These are phyloP conservation scores for Cotoneaster glaucophyllus DNA, from an alignment of 306 rosid species.

Conservation along the genomic window DNA sequence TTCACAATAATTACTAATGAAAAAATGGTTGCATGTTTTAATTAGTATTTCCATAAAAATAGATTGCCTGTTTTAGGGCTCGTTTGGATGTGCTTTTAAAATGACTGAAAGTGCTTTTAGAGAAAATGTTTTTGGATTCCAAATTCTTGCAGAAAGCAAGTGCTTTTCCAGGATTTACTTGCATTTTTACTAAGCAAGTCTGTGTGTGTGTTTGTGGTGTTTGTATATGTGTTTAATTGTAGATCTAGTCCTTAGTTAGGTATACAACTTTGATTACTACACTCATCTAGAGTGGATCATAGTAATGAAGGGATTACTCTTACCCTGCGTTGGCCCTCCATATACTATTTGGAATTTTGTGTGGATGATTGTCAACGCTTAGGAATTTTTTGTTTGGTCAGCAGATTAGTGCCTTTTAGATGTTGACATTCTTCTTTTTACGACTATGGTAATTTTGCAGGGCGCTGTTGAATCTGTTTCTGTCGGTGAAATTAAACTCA, in stretches of 20 bases:
- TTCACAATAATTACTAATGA: not conserved
- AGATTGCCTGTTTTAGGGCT: no score
- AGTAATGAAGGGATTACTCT: not conserved
- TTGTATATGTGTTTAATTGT: not conserved
- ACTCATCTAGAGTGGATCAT: not conserved
- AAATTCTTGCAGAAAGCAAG: no score
- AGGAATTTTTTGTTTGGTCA: constrained; percentile 12
- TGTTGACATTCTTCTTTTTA: constrained; percentile 22
- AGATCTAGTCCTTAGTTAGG: not conserved
- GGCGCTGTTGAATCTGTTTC: constrained; percentile 88
- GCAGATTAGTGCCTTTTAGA: constrained; percentile 9
- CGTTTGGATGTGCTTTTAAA: no score
- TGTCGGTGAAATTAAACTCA: constrained; percentile 87
- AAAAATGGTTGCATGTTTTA: not conserved
- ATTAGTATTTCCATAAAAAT: not conserved
- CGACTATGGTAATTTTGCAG: constrained; percentile 43
- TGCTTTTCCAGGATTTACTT: no score
- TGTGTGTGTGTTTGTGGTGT: not conserved
- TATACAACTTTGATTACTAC: not conserved
- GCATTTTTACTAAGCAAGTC: not conserved
- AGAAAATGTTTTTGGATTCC: no score
- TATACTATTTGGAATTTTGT: not conserved
- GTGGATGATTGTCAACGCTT: not conserved
- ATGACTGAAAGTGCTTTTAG: no score
- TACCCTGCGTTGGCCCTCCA: not conserved